phyloP scores from a whole-genome alignment of 225 moss, liverwort and hornwort species.

The Sphagnum contortum region DNA sequence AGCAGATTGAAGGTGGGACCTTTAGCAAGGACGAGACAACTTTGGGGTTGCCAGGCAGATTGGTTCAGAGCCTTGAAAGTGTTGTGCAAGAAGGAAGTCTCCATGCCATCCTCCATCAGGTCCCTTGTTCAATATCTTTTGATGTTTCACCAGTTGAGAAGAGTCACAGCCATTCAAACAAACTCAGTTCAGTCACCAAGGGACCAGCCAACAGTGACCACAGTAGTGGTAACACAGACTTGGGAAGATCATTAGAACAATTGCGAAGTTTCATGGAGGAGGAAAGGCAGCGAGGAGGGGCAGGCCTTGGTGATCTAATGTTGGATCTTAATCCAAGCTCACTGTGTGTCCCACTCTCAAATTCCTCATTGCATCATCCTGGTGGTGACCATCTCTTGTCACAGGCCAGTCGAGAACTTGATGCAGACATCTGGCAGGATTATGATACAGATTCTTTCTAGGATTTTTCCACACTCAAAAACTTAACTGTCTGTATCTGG shows the following conservation, averaged over 20 bases:
- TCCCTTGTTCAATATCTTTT: constrained; percentile 20
- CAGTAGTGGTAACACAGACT: too few relatives aligned
- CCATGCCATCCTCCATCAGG: constrained; percentile 21
- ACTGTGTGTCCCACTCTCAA: constrained; percentile 13
- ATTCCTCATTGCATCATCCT: constrained; percentile 1
- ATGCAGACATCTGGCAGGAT: constrained; percentile 19
- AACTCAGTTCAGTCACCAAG: constrained; percentile 28
- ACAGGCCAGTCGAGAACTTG: constrained; percentile 16
- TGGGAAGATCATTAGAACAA: constrained; percentile 50
- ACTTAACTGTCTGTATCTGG: too few relatives aligned
- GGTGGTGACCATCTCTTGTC: constrained; percentile 20
- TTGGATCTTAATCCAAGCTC: constrained; percentile 76
- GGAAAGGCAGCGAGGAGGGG: constrained; percentile 48
- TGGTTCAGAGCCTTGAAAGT: constrained; percentile 18
- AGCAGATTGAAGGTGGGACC: constrained; percentile 44
- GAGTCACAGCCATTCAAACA: constrained; percentile 13
- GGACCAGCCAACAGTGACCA: constrained; percentile 23
- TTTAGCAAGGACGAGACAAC: constrained; percentile 40
- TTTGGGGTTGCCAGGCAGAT: background rate
- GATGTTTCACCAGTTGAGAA: constrained; percentile 22
- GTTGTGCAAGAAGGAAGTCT: constrained; percentile 18
- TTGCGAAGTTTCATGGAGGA: constrained; percentile 65
- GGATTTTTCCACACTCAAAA: too few relatives aligned
- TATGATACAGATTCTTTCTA: too few relatives aligned
- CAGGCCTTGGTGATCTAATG: constrained; percentile 71